Conservation (phyloP, 805 yeast genomes). For the Candida glaebosa region DNA sequence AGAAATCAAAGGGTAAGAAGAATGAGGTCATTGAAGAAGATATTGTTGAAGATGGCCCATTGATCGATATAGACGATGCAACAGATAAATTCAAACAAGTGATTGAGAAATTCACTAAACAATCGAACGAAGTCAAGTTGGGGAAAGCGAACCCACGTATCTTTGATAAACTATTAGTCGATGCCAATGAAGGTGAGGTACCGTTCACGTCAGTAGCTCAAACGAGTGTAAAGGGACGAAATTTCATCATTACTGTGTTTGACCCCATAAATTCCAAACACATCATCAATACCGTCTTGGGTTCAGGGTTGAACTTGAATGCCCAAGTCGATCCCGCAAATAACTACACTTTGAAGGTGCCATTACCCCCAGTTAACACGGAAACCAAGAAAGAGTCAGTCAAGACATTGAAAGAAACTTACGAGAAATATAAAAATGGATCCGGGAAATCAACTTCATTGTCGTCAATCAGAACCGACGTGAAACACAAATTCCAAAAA, state of each 20-base stretch:
- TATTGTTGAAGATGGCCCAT: constrained; percentile 11
- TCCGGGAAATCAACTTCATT: constrained; percentile 42
- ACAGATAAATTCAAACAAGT: constrained; percentile 45
- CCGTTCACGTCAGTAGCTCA: constrained; percentile 67
- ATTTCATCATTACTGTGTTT: constrained; percentile 75
- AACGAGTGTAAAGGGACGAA: constrained; percentile 65
- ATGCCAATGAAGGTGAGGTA: constrained; percentile 40
- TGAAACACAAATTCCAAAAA: constrained; percentile 58
- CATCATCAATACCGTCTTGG: constrained; percentile 67
- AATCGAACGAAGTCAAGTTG: constrained; percentile 58
- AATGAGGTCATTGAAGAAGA: constrained; percentile 12
- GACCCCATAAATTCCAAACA: constrained; percentile 74
- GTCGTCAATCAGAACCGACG: constrained; percentile 39
- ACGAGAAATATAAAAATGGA: constrained; percentile 58
- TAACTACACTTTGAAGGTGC: constrained; percentile 68
- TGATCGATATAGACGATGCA: constrained; percentile 34
- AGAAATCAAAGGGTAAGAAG: constrained; percentile 10
- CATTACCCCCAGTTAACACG: constrained; percentile 71
- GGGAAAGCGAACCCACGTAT: constrained; percentile 68
- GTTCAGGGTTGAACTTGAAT: constrained; percentile 66
- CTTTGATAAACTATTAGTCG: constrained; percentile 58
- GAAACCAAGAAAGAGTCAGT: constrained; percentile 58
- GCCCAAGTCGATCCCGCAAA: constrained; percentile 76
- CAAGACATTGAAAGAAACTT: constrained; percentile 61
- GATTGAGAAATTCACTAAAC: constrained; percentile 50